Base-by-base conservation (phyloP, 331 rosid genomes). In the Dryas integrifolia region DNA sequence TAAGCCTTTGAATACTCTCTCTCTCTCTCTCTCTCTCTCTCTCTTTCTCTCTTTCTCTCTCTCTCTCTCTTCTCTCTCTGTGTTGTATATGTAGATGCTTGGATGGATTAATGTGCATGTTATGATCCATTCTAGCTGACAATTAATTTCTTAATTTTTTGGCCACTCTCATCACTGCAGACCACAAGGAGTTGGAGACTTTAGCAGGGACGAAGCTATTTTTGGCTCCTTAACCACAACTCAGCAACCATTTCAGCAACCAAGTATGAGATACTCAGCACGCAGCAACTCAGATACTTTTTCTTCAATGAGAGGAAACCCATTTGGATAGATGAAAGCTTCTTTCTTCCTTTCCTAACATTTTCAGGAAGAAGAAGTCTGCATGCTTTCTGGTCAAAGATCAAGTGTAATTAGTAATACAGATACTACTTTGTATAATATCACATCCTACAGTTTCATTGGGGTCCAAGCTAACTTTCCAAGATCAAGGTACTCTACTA, bases 231-330 rank as follows among this genome's bases (percentile, higher is more conserved):
- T 79, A 35, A 57, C 65, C 72, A 21, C 74, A 16, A 72, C 58
- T 65, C 91, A 80, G 69, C 86, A 75, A 49, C 60, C 82, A 45
- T 18, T 64, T 67, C 89, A 76, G 67, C 84, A 77, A 39, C 72
- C 82, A 57, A n/a, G 60, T 15, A 77, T 74, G 26, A 67, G 9
- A 78, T 78, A 48, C 77, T 60, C 66, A 60, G 75, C 82, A 26
- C 78, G 82, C 50, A 21, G 65, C 59, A 47, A 76, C 30, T 52
- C 79, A 59, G 79, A 45, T 58, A 65, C 82, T 35, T 78, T 69
- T 46, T 67, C 87, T 63, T 67, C 86, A 51, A 61, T 15, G 50
- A 80, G 90, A 72, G 80, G 85, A 69, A 91, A 93, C 52, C 98
- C 98, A 58, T 92, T 90, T 78, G 92, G 76, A 69, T 92, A 86